phyloP scores from a whole-genome alignment of 2,329 filamentous ascomycete genomes.

The Passalora sequoiae region DNA sequence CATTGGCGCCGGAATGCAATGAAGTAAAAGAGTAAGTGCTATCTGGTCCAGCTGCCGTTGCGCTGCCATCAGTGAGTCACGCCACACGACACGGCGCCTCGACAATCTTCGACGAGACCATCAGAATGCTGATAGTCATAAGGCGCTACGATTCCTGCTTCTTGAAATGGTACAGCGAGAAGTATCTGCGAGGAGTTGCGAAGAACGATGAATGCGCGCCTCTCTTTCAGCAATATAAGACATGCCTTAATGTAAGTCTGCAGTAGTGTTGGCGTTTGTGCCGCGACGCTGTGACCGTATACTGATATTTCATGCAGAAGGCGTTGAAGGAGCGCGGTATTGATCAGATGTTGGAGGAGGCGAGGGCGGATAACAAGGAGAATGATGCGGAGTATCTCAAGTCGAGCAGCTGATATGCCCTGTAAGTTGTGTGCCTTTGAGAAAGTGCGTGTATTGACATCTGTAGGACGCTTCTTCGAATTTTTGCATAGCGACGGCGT shows the following conservation, averaged over 20 bases:
- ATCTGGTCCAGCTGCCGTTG: no score
- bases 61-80: background rate
- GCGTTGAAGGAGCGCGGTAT: constrained; percentile 85
- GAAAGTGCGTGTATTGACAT: background rate
- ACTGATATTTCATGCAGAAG: no score
- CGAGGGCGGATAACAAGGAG: constrained; percentile 81
- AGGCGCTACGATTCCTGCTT: constrained; percentile 97
- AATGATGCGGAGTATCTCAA: constrained; percentile 69
- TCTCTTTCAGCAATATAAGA: constrained; percentile 83
- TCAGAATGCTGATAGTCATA: constrained; percentile 6
- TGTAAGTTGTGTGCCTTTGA: background rate
- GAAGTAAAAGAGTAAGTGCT: constrained; percentile 89
- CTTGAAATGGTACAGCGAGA: constrained; percentile 98
- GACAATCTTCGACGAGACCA: no score
- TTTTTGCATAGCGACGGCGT: constrained; percentile 9
- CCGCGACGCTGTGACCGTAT: no score
- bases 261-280: no score
- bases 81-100: no score
- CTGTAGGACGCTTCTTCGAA: background rate
- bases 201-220: constrained; percentile 79
- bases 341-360: constrained; percentile 87
- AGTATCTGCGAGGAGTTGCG: constrained; percentile 82
- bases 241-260: constrained; percentile 68
- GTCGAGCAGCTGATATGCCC: constrained; percentile 31
- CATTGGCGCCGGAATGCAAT: constrained; percentile 89